Evolutionary conservation across 2,329 filamentous ascomycete genomes (phyloP).

Genomic region (Xylariaceae sp.): DNA sequence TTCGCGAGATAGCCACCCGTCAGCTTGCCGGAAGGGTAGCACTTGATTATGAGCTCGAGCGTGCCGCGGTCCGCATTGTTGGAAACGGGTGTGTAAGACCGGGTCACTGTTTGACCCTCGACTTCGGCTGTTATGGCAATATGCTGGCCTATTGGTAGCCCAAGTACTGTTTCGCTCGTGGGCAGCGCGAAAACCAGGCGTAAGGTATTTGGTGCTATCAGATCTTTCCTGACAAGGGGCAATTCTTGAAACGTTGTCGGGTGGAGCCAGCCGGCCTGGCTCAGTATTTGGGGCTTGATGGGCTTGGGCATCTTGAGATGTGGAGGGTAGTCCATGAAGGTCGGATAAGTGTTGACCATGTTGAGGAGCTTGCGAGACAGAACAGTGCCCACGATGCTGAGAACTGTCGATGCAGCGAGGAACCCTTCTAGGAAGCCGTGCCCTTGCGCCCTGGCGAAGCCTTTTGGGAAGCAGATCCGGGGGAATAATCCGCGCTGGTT

Average conservation of each 20-base stretch:
- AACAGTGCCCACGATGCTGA: constrained; percentile 30
- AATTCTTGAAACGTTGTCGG: constrained; percentile 43
- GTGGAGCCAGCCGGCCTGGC: constrained; percentile 43
- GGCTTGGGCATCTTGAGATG: constrained; percentile 37
- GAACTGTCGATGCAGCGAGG: constrained; percentile 31
- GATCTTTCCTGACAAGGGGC: constrained; percentile 36
- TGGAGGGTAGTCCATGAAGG: constrained; percentile 32
- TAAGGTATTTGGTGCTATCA: constrained; percentile 40
- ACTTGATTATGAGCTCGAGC: constrained; percentile 46
- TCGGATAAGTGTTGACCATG: constrained; percentile 30
- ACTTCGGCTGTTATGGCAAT: constrained; percentile 46
- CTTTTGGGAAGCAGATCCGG: constrained; percentile 2
- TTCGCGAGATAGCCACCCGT: constrained; percentile 44
- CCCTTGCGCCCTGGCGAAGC: constrained; percentile 12
- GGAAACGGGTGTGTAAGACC: constrained; percentile 51
- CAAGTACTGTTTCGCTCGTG: constrained; percentile 38
- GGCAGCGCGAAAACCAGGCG: constrained; percentile 46
- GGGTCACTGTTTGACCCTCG: constrained; percentile 39
- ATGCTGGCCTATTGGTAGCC: constrained; percentile 53
- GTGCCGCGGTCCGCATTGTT: constrained; percentile 45
- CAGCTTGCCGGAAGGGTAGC: constrained; percentile 46
- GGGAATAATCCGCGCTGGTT: constrained; percentile 4
- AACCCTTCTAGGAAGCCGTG: constrained; percentile 35
- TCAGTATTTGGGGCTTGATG: constrained; percentile 35
- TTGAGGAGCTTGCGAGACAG: constrained; percentile 28